Percentiles rank a stretch among this genome's conserved stretches.
Conservation (phyloP, 164 flowering plant species). For the Macadamia tetraphylla region DNA sequence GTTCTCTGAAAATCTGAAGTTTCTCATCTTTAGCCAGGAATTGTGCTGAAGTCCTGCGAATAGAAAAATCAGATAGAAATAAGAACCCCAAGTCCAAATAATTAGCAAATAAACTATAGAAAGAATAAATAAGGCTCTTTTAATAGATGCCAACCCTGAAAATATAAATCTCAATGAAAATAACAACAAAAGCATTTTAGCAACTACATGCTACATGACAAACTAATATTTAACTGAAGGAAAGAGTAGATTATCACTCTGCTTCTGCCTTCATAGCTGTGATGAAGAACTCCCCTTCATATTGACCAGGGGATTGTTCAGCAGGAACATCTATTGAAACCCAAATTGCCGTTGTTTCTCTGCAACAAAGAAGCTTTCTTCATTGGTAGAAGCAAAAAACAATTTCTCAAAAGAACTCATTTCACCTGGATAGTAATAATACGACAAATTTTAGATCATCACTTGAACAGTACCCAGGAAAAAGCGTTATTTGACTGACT, state of each 20-base stretch:
- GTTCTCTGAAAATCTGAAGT: constrained; percentile 49
- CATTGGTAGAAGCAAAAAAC: neutral
- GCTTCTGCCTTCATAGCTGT: constrained; percentile 66
- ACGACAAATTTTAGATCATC: constrained; percentile 8
- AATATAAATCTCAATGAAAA: neutral
- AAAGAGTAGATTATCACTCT: constrained; percentile 47
- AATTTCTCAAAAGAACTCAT: neutral
- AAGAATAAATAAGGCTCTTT: neutral
- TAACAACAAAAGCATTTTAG: neutral
- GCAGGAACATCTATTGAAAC: constrained; percentile 80
- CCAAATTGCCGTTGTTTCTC: constrained; percentile 87
- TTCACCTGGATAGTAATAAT: constrained; percentile 6
- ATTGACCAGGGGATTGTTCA: constrained; percentile 81
- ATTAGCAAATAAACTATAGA: neutral
- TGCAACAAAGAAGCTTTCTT: constrained; percentile 31
- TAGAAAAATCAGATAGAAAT: constrained; percentile 12
- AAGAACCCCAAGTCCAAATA: neutral
- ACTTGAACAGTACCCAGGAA: constrained; percentile 65
- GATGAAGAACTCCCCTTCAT: constrained; percentile 75
- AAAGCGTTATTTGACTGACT: constrained; percentile 49
- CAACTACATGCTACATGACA: neutral
- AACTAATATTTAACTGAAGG: constrained; percentile 25
- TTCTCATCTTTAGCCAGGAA: constrained; percentile 52
- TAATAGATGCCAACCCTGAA: neutral
- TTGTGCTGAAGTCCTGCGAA: constrained; percentile 48